A percentile compares a stretch with the other conserved stretches of the same genome.
Conservation (phyloP, 495 filamentous ascomycete species). For the Podospora appendiculata region DNA sequence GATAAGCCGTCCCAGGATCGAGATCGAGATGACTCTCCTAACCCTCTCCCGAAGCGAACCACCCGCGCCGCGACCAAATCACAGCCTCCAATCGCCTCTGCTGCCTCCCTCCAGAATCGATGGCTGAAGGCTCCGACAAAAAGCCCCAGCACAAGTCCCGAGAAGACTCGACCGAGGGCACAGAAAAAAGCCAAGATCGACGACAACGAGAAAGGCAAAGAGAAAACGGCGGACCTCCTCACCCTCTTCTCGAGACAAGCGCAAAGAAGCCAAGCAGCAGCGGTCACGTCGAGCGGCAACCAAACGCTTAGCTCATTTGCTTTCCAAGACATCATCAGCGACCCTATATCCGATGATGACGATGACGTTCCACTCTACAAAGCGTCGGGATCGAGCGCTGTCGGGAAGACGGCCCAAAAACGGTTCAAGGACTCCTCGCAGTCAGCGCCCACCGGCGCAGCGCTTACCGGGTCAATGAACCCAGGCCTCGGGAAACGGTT, state of each 20-base stretch:
- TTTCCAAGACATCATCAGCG: constrained; percentile 41
- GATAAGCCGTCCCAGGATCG: constrained; percentile 7
- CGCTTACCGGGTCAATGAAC: constrained; percentile 1
- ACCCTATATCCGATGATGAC: constrained; percentile 44
- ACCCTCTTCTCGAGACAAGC: constrained; percentile 48
- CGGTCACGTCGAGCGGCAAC: constrained; percentile 1
- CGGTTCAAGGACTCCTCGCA: constrained; percentile 24
- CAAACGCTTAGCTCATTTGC: constrained; percentile 7
- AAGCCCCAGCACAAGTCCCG: constrained; percentile 43
- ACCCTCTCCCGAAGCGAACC: constrained; percentile 23
- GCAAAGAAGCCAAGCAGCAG: constrained; percentile 24
- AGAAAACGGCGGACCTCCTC: constrained; percentile 39
- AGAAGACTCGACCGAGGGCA: constrained; percentile 25
- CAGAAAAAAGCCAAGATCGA: constrained; percentile 30
- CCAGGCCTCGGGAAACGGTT: constrained; percentile 29
- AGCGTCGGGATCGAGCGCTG: constrained; percentile 31
- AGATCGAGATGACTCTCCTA: constrained; percentile 18
- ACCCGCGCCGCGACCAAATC: constrained; percentile 15
- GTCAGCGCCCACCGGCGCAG: neutral
- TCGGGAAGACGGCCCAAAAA: constrained; percentile 38
- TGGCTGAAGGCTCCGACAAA: constrained; percentile 10
- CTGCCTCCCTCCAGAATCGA: constrained; percentile 7
- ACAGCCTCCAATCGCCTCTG: constrained; percentile 5
- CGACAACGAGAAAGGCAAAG: constrained; percentile 28
- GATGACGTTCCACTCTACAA: constrained; percentile 37